These are phyloP conservation scores for Ceratocystis ficicola DNA, from an alignment of 2,329 filamentous ascomycete genomes.

Conservation along the genomic window DNA sequence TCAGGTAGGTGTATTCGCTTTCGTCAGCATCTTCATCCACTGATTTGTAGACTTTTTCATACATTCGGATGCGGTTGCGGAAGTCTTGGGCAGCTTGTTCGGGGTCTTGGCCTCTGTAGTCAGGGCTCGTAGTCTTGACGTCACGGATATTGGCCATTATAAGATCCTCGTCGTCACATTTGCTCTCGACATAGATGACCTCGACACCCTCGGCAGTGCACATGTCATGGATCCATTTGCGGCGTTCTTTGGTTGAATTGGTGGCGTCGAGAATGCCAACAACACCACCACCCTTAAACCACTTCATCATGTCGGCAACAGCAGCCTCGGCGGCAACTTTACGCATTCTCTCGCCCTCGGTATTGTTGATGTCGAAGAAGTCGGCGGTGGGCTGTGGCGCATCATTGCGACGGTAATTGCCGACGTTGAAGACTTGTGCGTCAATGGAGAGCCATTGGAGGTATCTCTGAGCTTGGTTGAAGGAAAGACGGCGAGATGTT, in stretches of 20 bases:
- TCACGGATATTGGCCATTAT: conserved; percentile 98
- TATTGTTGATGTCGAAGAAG: conserved; percentile 88
- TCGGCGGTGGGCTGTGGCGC: conserved; percentile 84
- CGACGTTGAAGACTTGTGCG: conserved; percentile 92
- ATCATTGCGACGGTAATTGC: conserved; percentile 80
- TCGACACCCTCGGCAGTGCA: conserved; percentile 68
- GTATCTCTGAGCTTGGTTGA: conserved; percentile 69
- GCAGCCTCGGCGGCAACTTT: conserved; percentile 83
- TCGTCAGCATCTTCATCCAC: conserved; percentile 74
- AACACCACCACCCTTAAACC: conserved; percentile 69
- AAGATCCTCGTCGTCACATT: conserved; percentile 87
- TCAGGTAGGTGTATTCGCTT: conserved; percentile 81
- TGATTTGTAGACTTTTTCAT: conserved; percentile 92
- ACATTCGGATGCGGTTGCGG: conserved; percentile 85
- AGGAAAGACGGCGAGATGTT: conserved; percentile 10
- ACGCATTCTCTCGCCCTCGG: conserved; percentile 79
- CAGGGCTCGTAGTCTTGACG: conserved; percentile 91
- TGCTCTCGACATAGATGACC: conserved; percentile 90
- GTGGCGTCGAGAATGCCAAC: conserved; percentile 94
- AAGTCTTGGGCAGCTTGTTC: conserved; percentile 86
- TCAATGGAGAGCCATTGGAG: conserved; percentile 93
- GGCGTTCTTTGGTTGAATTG: conserved; percentile 81
- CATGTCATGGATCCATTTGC: conserved; percentile 79
- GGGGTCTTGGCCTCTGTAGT: conserved; percentile 88
- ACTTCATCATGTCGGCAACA: conserved; percentile 82